Conservation (phyloP, 129 eudicot genomes). For the Lactuca sativa region DNA sequence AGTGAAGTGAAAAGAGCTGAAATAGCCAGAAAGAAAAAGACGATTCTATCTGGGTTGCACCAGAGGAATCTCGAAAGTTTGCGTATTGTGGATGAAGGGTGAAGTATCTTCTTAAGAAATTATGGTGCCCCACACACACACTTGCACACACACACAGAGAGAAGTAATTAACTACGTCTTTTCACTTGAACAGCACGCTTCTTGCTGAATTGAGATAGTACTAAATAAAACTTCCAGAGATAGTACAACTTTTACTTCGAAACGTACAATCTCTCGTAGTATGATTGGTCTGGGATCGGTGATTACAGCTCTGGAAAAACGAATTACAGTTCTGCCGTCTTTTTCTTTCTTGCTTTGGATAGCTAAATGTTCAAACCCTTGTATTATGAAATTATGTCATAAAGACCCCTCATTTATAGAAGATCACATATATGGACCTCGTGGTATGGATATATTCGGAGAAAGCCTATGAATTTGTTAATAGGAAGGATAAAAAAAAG, state of each 20-base stretch:
- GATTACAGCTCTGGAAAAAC: conserved; percentile 15
- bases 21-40: not conserved
- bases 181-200: conserved; percentile 60
- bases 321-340: conserved; percentile 28
- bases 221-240: not conserved
- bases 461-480: not conserved
- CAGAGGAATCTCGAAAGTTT: conserved; percentile 33
- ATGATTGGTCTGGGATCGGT: not conserved
- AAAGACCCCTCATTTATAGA: conserved; percentile 1
- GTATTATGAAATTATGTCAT: not conserved
- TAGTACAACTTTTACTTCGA: not conserved
- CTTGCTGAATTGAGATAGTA: conserved; percentile 6
- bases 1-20: conserved; percentile 2
- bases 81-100: conserved; percentile 20
- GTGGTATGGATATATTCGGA: not conserved
- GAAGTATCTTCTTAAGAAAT: conserved; percentile 18
- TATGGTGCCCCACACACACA: conserved; percentile 29
- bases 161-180: conserved; percentile 18
- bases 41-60: not conserved
- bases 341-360: conserved; percentile 4
- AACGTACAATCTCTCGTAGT: not conserved
- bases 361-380: not conserved
- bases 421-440: not conserved
- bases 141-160: conserved; percentile 6
- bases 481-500: too few species aligned